phyloP scores from a whole-genome alignment of 805 yeast genomes.

The Candida andamanensis region DNA sequence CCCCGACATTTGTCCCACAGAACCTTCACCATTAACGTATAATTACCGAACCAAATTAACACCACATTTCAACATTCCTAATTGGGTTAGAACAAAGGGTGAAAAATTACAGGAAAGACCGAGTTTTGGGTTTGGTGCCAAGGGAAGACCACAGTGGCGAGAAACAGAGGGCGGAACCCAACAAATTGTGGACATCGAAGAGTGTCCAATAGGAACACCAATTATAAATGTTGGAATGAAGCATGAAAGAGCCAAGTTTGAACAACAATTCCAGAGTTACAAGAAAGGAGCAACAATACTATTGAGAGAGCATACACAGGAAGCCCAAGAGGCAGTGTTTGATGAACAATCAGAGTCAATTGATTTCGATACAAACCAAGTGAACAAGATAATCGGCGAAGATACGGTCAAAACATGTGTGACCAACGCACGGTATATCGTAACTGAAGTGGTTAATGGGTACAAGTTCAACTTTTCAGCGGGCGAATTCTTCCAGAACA shows the following conservation, averaged over 20 bases:
- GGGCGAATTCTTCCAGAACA: conserved; percentile 95
- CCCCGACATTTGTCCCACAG: conserved; percentile 61
- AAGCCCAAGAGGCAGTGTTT: conserved; percentile 21
- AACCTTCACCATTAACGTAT: conserved; percentile 71
- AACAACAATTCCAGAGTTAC: conserved; percentile 39
- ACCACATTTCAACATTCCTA: conserved; percentile 87
- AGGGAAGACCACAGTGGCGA: conserved; percentile 75
- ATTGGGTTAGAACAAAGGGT: conserved; percentile 31
- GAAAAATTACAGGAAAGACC: conserved; percentile 41
- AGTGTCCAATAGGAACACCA: conserved; percentile 83
- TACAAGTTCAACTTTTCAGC: conserved; percentile 83
- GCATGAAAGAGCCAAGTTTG: conserved; percentile 59
- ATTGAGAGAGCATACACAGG: conserved; percentile 69
- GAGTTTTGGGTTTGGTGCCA: conserved; percentile 82
- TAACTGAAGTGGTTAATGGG: conserved; percentile 71
- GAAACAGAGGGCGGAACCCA: conserved; percentile 52
- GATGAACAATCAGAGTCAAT: conserved; percentile 36
- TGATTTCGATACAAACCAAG: conserved; percentile 13
- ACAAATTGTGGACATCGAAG: conserved; percentile 83
- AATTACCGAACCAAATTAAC: conserved; percentile 89
- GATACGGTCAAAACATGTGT: conserved; percentile 62
- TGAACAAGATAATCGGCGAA: conserved; percentile 10
- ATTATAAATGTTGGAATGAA: conserved; percentile 70
- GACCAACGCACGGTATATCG: conserved; percentile 72
- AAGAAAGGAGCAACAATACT: conserved; percentile 85